Percentiles rank a stretch among this genome's conserved stretches.
Evolutionary conservation across 805 yeast genomes (phyloP).

Genomic region (Ogataea angusta): DNA sequence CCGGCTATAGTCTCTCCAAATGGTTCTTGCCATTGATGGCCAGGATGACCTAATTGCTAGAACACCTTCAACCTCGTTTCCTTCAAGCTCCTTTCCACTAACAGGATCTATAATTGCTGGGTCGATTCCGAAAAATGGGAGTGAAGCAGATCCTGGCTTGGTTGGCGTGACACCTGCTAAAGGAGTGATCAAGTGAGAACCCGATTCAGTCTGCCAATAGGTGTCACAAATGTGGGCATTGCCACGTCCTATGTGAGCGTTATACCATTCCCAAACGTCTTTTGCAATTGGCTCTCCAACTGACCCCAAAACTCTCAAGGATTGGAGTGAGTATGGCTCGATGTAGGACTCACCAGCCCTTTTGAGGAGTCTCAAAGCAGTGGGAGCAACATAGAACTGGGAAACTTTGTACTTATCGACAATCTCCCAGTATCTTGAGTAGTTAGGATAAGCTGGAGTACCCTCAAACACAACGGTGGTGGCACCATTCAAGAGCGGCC

Average conservation of each 20-base stretch:
- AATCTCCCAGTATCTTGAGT: slow-evolving; percentile 77
- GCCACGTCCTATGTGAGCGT: slow-evolving; percentile 65
- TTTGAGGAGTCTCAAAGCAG: slow-evolving; percentile 73
- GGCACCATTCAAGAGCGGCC: slow-evolving; percentile 73
- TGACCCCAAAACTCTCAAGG: slow-evolving; percentile 71
- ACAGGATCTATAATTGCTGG: slow-evolving; percentile 73
- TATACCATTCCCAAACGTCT: slow-evolving; percentile 86
- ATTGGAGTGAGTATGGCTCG: slow-evolving; percentile 56
- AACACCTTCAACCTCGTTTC: slow-evolving; percentile 77
- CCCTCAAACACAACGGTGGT: slow-evolving; percentile 82
- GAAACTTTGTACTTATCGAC: slow-evolving; percentile 68
- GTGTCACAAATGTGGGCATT: slow-evolving; percentile 76
- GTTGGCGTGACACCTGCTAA: slow-evolving; percentile 74
- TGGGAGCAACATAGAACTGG: slow-evolving; percentile 83
- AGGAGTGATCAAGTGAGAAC: slow-evolving; percentile 76
- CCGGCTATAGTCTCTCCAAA: slow-evolving; percentile 72
- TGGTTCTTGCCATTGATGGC: slow-evolving; percentile 86
- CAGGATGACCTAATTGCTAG: slow-evolving; percentile 67
- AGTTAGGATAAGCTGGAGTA: slow-evolving; percentile 82
- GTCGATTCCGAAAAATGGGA: slow-evolving; percentile 81
- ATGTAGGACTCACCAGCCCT: slow-evolving; percentile 68
- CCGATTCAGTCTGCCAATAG: slow-evolving; percentile 88
- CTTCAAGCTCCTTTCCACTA: slow-evolving; percentile 63
- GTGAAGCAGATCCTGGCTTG: slow-evolving; percentile 82
- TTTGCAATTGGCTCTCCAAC: slow-evolving; percentile 87